Evolutionary conservation across 768 basidiomycete species (phyloP), one percentile per base, ranked within the genome.

Genomic region (Boletus sensibilis): DNA sequence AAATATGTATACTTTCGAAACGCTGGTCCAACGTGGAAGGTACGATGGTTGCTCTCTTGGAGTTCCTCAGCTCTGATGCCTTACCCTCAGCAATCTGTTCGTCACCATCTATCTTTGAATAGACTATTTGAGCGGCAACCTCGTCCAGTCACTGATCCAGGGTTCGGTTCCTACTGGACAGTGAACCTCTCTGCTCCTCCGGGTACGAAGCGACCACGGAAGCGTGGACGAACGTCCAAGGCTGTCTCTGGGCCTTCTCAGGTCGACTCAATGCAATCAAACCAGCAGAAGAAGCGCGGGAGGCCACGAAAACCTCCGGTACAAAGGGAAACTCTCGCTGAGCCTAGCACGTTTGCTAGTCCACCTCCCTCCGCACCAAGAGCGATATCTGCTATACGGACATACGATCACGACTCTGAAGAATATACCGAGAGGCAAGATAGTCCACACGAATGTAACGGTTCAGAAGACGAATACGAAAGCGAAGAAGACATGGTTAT

Each of bases 101-200:
- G 90, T 55, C 90, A 92, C 59, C 90, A 92, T 71, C 78, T 92
- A 37, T 92, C 90, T 12, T 74, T 92, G 49, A 92, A 92, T 71
- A 82, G 88, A 35, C 73, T 92, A 5, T 92, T 92, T 64, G 90
- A 92, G 69, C 81, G 89, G 48, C 88, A 90, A 63, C 86, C 87
- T 20, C 81, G 90, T 48, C 90, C 90, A 9, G 87, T 88, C 11
- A 89, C 89, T 31, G 90, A 92, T 68, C 90, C 90, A 13, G 90
- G 90, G 16, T 90, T 91, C 68, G 90, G 90, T 21, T 92, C 90
- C 12, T 92, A 92, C 67, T 92, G 90, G 90, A 91, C 90, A 35
- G 90, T 92, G n/a, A 92, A 92, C 70, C 78, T 92, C 21, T 70
- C 82, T 46, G 90, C 90, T n/a, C 89, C 90, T 13, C 90, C 90